Evolutionary conservation across 2,329 filamentous ascomycete genomes (phyloP).

Genomic region (Fusarium aywerte): DNA sequence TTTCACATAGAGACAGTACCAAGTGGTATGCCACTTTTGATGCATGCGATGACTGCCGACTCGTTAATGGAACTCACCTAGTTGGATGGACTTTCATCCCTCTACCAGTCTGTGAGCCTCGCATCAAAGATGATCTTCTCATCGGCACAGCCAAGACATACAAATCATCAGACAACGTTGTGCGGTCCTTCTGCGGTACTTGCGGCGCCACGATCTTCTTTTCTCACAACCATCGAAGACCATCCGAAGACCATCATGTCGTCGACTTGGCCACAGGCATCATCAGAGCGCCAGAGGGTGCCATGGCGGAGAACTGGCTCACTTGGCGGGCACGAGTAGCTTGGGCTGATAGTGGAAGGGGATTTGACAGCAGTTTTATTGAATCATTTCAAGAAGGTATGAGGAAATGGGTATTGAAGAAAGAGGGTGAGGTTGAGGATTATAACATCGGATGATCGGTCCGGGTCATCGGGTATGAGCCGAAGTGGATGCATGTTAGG

Average conservation of each 20-base stretch:
- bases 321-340: conserved; percentile 56
- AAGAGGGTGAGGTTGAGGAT: conserved; percentile 49
- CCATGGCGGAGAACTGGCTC: conserved; percentile 58
- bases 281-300: conserved; percentile 57
- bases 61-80: conserved; percentile 55
- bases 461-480: conserved; percentile 34
- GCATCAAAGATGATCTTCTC: conserved; percentile 51
- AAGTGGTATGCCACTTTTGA: conserved; percentile 59
- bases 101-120: conserved; percentile 50
- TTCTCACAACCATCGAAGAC: conserved; percentile 43
- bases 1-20: conserved; percentile 51
- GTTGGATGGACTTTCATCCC: conserved; percentile 58
- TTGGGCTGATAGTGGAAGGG: conserved; percentile 50
- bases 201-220: conserved; percentile 60
- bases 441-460: conserved; percentile 44
- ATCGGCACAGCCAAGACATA: conserved; percentile 59
- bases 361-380: conserved; percentile 52
- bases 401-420: conserved; percentile 51
- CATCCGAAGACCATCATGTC: conserved; percentile 49
- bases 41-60: conserved; percentile 58
- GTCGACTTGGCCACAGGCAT: conserved; percentile 58
- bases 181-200: conserved; percentile 57
- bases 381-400: conserved; percentile 53
- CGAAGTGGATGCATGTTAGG: conserved; percentile 21
- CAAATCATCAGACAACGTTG: conserved; percentile 52